A percentile compares a stretch with the other conserved stretches of the same genome.
phyloP scores from a whole-genome alignment of 164 flowering plant species.

The Liquidambar formosana region DNA sequence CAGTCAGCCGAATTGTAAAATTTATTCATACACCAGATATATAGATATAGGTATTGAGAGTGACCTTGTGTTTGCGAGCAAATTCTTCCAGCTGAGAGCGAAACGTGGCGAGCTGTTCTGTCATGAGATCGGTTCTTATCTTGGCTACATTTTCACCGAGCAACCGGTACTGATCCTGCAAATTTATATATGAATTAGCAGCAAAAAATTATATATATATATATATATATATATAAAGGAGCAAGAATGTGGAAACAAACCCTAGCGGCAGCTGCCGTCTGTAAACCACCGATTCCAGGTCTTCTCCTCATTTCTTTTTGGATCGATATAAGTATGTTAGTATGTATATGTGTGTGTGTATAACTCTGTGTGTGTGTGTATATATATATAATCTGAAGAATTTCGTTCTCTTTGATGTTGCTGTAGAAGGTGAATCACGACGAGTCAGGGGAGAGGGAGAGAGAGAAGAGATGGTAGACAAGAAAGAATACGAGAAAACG shows the following conservation, averaged over 20 bases:
- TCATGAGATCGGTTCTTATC: constrained; percentile 89
- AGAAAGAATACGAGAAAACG: too few relatives aligned
- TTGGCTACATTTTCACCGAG: constrained; percentile 96
- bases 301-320: constrained; percentile 57
- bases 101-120: constrained; percentile 86
- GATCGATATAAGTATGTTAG: too few relatives aligned
- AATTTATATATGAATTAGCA: neutral
- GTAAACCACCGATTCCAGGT: constrained; percentile 65
- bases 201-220: neutral
- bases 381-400: neutral
- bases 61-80: constrained; percentile 97
- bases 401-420: neutral
- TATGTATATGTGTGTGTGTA: too few relatives aligned
- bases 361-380: neutral
- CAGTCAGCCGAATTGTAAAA: too few relatives aligned
- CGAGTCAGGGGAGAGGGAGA: neutral
- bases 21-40: neutral
- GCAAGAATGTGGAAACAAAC: constrained; percentile 18
- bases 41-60: neutral
- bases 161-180: constrained; percentile 83
- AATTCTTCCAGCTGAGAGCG: constrained; percentile 93
- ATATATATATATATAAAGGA: neutral
- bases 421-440: neutral
- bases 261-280: constrained; percentile 63
- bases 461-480: neutral